These are phyloP conservation scores for Phytophthora syringae DNA, from an alignment of 352 stramenopile genomes.

Conservation along the genomic window DNA sequence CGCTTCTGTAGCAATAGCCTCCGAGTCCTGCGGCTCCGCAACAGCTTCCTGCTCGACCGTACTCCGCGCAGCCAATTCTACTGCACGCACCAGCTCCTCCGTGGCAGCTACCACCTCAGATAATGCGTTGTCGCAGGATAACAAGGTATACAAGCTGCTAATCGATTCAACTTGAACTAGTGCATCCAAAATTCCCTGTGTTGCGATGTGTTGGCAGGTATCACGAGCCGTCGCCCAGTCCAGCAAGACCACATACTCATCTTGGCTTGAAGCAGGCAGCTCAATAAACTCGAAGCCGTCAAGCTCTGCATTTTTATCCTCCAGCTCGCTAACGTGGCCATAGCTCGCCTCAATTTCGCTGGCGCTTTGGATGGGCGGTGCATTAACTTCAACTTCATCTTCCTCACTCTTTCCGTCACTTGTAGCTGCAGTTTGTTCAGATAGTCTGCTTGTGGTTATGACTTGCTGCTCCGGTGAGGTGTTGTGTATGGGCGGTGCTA, in stretches of 20 bases:
- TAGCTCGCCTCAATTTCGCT: slow-evolving; percentile 1
- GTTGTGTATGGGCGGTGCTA: background rate
- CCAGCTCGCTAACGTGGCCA: slow-evolving; percentile 3
- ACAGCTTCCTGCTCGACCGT: too few relatives aligned
- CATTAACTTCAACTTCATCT: slow-evolving; percentile 5
- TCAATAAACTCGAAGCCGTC: slow-evolving; percentile 26
- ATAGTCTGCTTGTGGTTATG: background rate
- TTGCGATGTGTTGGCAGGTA: slow-evolving; percentile 11
- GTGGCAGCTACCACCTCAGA: too few relatives aligned
- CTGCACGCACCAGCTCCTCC: background rate
- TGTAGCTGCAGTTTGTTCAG: background rate
- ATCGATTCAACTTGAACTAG: slow-evolving; percentile 25
- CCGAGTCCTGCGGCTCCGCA: too few relatives aligned
- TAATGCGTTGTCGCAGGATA: background rate
- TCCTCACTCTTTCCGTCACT: slow-evolving; percentile 17
- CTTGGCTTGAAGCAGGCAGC: background rate
- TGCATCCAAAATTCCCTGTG: slow-evolving; percentile 27
- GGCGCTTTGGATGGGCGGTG: background rate
- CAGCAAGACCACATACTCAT: background rate
- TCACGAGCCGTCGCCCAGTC: slow-evolving; percentile 16
- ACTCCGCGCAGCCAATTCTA: too few relatives aligned
- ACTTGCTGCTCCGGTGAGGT: background rate
- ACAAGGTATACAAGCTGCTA: slow-evolving; percentile 5
- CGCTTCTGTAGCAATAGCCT: too few relatives aligned
- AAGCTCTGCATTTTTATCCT: background rate